A percentile compares a stretch with the other conserved stretches of the same genome.
phyloP scores from a whole-genome alignment of 139 green algal species.

The Spirogloea muscicola region DNA sequence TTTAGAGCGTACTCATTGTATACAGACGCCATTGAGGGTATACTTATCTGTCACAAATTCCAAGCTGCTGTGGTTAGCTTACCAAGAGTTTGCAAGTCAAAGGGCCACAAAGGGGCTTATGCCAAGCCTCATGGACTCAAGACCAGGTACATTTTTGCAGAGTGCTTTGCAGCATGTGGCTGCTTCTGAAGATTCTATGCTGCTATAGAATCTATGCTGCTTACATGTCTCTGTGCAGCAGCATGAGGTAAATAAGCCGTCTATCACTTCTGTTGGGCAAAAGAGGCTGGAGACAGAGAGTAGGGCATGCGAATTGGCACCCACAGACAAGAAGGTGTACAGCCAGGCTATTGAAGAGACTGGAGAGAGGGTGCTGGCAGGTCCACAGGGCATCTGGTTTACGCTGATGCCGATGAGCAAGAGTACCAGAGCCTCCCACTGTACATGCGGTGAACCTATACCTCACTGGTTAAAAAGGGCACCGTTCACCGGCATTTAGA shows the following conservation, averaged over 20 bases:
- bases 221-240: too few relatives aligned
- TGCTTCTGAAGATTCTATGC: too few relatives aligned
- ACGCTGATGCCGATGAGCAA: conserved; percentile 92
- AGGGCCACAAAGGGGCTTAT: neutral
- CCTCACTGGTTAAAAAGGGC: too few relatives aligned
- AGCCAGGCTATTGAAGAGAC: conserved; percentile 34
- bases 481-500: too few relatives aligned
- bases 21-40: conserved; percentile 83
- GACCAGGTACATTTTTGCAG: too few relatives aligned
- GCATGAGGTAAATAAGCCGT: too few relatives aligned
- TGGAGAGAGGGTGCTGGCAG: neutral
- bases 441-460: too few relatives aligned
- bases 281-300: too few relatives aligned
- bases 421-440: conserved; percentile 92
- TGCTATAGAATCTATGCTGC: too few relatives aligned
- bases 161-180: too few relatives aligned
- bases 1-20: conserved; percentile 96
- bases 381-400: conserved; percentile 76
- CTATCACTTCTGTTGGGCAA: too few relatives aligned
- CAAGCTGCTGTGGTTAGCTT: too few relatives aligned
- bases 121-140: neutral
- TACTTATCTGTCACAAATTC: conserved; percentile 63
- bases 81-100: neutral
- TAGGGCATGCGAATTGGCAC: neutral
- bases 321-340: conserved; percentile 52